Conservation (phyloP, 805 yeast genomes). For the Spathaspora boniae region DNA sequence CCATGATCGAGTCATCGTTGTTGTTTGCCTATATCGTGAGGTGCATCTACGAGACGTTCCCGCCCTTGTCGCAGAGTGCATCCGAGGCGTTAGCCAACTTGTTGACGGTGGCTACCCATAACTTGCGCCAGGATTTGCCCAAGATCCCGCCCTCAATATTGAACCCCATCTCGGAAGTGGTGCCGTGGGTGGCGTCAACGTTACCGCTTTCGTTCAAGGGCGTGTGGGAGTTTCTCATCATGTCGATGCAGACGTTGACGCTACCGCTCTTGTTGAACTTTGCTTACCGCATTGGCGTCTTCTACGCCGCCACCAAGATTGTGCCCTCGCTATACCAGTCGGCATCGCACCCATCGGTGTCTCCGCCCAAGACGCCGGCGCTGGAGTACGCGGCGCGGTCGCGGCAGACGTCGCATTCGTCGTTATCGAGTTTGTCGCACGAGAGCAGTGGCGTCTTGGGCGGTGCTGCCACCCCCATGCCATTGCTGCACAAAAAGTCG, state of each 20-base stretch:
- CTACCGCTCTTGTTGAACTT: constrained; percentile 78
- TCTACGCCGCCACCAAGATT: constrained; percentile 89
- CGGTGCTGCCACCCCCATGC: neutral
- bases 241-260: constrained; percentile 61
- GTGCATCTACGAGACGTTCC: constrained; percentile 89
- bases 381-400: constrained; percentile 31
- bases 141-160: constrained; percentile 35
- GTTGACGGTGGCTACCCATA: constrained; percentile 31
- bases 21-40: constrained; percentile 89
- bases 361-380: constrained; percentile 43
- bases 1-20: constrained; percentile 85
- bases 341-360: constrained; percentile 24
- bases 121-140: constrained; percentile 32
- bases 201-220: constrained; percentile 52
- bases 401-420: constrained; percentile 28
- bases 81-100: constrained; percentile 27
- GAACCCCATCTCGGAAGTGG: constrained; percentile 28
- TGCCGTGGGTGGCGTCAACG: constrained; percentile 48
- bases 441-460: no score
- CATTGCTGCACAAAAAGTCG: constrained; percentile 9
- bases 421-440: constrained; percentile 20
- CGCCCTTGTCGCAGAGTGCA: constrained; percentile 66
- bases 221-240: constrained; percentile 50
- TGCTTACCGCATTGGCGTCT: constrained; percentile 81
- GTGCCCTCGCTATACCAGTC: constrained; percentile 69